Base-by-base conservation (phyloP, 2,329 filamentous ascomycete genomes). In the Venturia effusa region DNA sequence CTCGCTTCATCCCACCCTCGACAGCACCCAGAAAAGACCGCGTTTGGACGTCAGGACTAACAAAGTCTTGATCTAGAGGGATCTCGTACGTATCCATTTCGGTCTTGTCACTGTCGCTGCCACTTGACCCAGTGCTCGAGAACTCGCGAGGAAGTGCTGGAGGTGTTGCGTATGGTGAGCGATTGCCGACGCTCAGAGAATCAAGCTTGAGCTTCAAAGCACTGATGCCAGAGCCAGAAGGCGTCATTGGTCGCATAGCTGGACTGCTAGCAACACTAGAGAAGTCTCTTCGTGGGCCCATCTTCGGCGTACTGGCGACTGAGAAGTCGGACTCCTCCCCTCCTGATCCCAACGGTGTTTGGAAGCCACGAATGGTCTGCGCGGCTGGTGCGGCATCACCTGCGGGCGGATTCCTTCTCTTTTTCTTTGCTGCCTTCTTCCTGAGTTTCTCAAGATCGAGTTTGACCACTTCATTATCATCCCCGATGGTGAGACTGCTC, bases 51-150 rank as follows among this genome's bases (percentile, higher is more conserved):
- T 85, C 83, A 13, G 79, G 74, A 73, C 89, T 94, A 66, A 90
- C 82, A 70, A 96, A 97, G 73, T 97, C 92, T 67, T 90, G 78
- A 68, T 94, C 89, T 43, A 97, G 81, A 62, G 85, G 85, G 67
- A 97, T 86, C 76, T 97, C 90, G 72, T 96, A 97, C 72, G 87
- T 89, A 61, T 89, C 89, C 72, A 84, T 83, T 70, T 93, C 89
- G 1, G 88, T 92, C 48, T 80, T 80, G 67, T 88, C 86, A 68
- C 85, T 84, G 64, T 81, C 80, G 68, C 80, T 83, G 62, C 77
- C 78, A 64, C 79, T 78, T 66, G 83, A 88, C 68, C 81, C 80
- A 68, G 76, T 79, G 72, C 81, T 86, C 68, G 82, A 86, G 66
- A 77, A 64, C 71, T 75, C 66, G 22, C 79, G 77, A 19, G 48